Evolutionary conservation across 179 eudicot genomes (phyloP).

Genomic region (Actinidia chinensis): DNA sequence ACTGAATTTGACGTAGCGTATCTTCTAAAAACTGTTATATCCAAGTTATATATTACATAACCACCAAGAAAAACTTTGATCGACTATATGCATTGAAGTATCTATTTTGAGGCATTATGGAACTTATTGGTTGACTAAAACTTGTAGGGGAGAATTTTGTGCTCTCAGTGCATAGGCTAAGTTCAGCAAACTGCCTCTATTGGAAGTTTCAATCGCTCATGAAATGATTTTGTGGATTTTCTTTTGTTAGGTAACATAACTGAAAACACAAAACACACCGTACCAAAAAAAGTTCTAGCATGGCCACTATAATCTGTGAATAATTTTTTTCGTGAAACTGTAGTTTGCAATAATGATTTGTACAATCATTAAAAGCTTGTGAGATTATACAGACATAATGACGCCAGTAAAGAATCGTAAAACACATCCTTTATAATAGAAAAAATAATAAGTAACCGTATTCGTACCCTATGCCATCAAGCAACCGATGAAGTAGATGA

Average conservation of each 20-base stretch:
- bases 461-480: too few species aligned
- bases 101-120: neutral
- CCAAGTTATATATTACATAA: neutral
- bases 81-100: neutral
- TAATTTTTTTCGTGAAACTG: too few species aligned
- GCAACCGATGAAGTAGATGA: slow-evolving; percentile 19
- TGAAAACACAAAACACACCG: neutral
- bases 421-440: too few species aligned
- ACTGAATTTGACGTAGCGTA: too few species aligned
- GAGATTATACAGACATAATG: too few species aligned
- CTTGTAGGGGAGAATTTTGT: neutral
- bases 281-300: too few species aligned
- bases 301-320: too few species aligned
- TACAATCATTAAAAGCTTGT: too few species aligned
- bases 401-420: too few species aligned
- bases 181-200: neutral
- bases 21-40: neutral
- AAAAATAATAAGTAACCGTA: too few species aligned
- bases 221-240: neutral
- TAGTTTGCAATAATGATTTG: too few species aligned
- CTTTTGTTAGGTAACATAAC: neutral
- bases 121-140: neutral
- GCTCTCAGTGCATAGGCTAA: neutral
- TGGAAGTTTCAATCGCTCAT: neutral
- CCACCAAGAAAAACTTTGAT: neutral